These are phyloP conservation scores for Acacia melanoxylon DNA, from an alignment of 306 rosid genomes.

Conservation along the genomic window DNA sequence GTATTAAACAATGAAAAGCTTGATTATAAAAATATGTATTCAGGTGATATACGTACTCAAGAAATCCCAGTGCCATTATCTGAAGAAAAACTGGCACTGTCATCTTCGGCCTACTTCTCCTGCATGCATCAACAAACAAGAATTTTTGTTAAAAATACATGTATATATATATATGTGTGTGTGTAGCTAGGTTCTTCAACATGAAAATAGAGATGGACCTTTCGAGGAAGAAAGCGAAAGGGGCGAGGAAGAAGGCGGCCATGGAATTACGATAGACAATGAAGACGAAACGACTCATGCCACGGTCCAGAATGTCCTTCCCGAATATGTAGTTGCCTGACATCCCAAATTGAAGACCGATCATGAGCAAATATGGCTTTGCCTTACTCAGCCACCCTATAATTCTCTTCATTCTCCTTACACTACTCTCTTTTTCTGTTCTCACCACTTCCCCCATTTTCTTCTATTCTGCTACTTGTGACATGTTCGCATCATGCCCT, in stretches of 20 bases:
- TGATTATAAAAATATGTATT: neutral
- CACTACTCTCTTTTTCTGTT: neutral
- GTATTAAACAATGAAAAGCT: neutral
- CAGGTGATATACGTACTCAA: slow-evolving; percentile 51
- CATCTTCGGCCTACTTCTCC: slow-evolving; percentile 72
- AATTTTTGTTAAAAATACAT: neutral
- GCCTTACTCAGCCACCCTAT: slow-evolving; percentile 15
- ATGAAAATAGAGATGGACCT: slow-evolving; percentile 36
- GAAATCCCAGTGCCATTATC: slow-evolving; percentile 63
- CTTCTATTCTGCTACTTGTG: neutral
- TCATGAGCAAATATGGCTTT: slow-evolving; percentile 60
- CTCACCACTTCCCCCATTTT: neutral
- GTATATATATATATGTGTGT: neutral
- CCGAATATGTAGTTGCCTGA: slow-evolving; percentile 69
- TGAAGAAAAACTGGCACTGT: slow-evolving; percentile 53
- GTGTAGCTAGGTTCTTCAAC: neutral
- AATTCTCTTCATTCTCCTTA: neutral
- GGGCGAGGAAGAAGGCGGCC: slow-evolving; percentile 54
- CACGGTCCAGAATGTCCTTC: slow-evolving; percentile 58
- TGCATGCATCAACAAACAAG: slow-evolving; percentile 17
- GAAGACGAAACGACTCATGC: slow-evolving; percentile 69
- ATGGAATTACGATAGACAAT: slow-evolving; percentile 61
- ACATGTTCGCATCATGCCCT: neutral
- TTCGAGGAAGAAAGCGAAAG: slow-evolving; percentile 61
- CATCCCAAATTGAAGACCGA: slow-evolving; percentile 61